Base-by-base conservation (phyloP, 495 filamentous ascomycete species). In the Podospora fimiseda region DNA sequence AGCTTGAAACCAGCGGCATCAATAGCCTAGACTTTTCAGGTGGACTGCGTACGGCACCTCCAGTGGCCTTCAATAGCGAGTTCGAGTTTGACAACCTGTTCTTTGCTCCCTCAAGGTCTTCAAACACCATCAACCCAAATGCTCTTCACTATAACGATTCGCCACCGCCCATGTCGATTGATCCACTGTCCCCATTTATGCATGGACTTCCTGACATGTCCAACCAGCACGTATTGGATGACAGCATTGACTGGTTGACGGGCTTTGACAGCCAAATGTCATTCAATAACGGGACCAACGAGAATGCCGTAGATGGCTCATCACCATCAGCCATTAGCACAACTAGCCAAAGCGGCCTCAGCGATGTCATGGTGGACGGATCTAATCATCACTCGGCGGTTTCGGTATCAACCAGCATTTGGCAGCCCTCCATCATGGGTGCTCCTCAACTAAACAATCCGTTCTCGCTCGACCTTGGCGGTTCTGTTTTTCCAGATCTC, bases 41-140 rank as follows among this genome's bases (percentile, higher is more conserved):
- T 36, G 81, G 85, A 16, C 68, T 96, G 33, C 80, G 88, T 37
- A 96, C 90, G 9, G 90, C 90, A 4, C 89, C 89, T 0, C 81
- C 88, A 7, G 75, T 87, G 56, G 75, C 80, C 37, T 88, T 90
- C 68, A 81, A 75, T 47, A 70, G 79, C 33, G 86, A 86, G 14
- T 84, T 89, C 54, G 86, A 94, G 56, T 81, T 90, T 50, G 86
- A 95, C 57, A 72, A 80, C 24, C 70, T 89, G 50, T 75, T 89
- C 45, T 90, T 90, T 66, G 82, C 79, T 43, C 68, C 78, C 23
- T 65, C 74, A 8, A 66, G 70, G n/a, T 74, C 74, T 9, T n/a
- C n/a, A n/a, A n/a, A n/a, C n/a, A 98, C 93, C 45, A 88, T 99
- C 69, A 97, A 99, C 67, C 93, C 93, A 15, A 90, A 91, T 56